These are phyloP conservation scores for Didymella arachidicola DNA, from an alignment of 2,329 filamentous ascomycete species.

Conservation along the genomic window DNA sequence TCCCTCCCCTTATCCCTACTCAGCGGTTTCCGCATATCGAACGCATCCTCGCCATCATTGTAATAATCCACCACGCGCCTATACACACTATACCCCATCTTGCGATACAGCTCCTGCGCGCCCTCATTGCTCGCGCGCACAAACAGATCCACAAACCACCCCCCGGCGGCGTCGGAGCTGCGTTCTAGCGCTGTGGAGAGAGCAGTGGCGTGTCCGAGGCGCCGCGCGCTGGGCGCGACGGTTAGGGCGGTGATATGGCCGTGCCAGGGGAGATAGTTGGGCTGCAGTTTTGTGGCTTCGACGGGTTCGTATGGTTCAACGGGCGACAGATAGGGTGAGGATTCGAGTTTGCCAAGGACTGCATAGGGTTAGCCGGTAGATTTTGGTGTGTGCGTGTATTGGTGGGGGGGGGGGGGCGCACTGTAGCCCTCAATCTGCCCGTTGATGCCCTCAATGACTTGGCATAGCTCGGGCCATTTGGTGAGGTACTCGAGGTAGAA, in stretches of 20 bases:
- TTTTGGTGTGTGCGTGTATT: too few relatives aligned
- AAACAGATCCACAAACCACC: constrained; percentile 96
- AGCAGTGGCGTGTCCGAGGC: constrained; percentile 85
- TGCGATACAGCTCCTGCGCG: constrained; percentile 87
- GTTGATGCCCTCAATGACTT: constrained; percentile 83
- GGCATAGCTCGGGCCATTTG: constrained; percentile 94
- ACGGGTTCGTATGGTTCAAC: constrained; percentile 73
- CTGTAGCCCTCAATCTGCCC: constrained; percentile 96
- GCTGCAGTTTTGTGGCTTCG: constrained; percentile 49
- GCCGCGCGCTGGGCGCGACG: constrained; percentile 83
- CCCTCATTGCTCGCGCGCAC: constrained; percentile 87
- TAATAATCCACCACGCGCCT: constrained; percentile 92
- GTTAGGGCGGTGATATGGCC: constrained; percentile 97
- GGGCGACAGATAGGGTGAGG: constrained; percentile 74
- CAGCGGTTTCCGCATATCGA: constrained; percentile 95
- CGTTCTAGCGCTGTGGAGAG: constrained; percentile 82
- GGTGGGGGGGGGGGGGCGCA: constrained; percentile 57
- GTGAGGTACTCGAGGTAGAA: constrained; percentile 98
- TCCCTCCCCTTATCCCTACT: constrained; percentile 77
- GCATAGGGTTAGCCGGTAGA: background rate
- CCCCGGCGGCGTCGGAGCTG: constrained; percentile 80
- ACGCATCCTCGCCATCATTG: constrained; percentile 92
- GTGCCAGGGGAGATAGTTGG: constrained; percentile 96
- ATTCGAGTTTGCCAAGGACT: constrained; percentile 98
- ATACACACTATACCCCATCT: constrained; percentile 89